These are phyloP conservation scores for Podospora pseudoanserina DNA, from an alignment of 495 filamentous ascomycete genomes.

Conservation along the genomic window DNA sequence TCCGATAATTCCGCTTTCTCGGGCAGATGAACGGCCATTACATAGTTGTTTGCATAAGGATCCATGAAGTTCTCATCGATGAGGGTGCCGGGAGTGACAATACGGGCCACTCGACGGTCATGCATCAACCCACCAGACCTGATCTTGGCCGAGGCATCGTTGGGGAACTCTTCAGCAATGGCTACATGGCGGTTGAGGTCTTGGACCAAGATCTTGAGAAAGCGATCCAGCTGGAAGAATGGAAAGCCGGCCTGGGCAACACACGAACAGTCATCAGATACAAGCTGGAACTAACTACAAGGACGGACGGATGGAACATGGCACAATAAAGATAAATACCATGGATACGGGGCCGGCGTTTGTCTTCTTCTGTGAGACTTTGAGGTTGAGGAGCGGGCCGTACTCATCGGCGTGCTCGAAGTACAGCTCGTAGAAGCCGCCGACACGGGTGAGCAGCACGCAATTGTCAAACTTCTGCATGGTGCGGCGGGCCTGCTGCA, in stretches of 20 bases:
- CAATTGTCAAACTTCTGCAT: conserved; percentile 88
- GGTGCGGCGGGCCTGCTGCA: conserved; percentile 85
- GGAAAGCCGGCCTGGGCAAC: conserved; percentile 76
- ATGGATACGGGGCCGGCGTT: conserved; percentile 72
- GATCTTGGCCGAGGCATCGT: conserved; percentile 59
- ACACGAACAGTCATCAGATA: conserved; percentile 30
- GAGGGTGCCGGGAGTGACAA: conserved; percentile 89
- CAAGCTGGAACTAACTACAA: conserved; percentile 10
- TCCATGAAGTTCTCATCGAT: conserved; percentile 98
- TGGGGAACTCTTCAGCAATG: conserved; percentile 86
- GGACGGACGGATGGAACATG: conserved; percentile 1
- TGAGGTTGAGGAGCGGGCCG: conserved; percentile 81
- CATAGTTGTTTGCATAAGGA: conserved; percentile 84
- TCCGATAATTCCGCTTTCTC: conserved; percentile 12
- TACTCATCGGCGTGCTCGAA: conserved; percentile 89
- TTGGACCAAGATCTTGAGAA: conserved; percentile 86
- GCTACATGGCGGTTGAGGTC: conserved; percentile 88
- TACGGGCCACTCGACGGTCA: conserved; percentile 76
- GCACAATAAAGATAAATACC: conserved; percentile 44
- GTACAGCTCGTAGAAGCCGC: conserved; percentile 95
- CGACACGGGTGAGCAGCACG: conserved; percentile 84
- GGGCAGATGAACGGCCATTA: conserved; percentile 67
- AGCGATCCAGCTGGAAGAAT: conserved; percentile 84
- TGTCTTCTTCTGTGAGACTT: conserved; percentile 77
- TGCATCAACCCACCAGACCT: conserved; percentile 75